A percentile compares a stretch with the other conserved stretches of the same genome.
These are phyloP conservation scores for Lenwebbia sp. DNA, from an alignment of 345 rosid genomes.

Conservation along the genomic window DNA sequence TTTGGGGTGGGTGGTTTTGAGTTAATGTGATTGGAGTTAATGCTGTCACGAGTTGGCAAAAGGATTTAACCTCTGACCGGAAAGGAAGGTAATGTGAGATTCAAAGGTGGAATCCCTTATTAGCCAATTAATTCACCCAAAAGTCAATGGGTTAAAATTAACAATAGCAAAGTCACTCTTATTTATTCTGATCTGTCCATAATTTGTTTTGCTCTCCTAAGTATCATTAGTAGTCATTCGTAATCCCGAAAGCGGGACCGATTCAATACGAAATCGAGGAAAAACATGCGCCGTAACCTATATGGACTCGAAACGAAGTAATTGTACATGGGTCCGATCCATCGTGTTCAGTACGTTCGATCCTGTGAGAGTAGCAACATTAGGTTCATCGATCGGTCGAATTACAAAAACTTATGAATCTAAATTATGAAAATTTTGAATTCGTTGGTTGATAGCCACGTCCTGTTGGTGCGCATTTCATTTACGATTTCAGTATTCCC, in stretches of 20 bases:
- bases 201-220: not conserved
- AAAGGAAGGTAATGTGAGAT: not conserved
- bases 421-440: not conserved
- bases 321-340: rapidly evolving
- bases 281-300: rapidly evolving
- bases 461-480: no score
- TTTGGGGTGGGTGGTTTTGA: not conserved
- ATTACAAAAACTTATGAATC: not conserved
- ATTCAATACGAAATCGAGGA: not conserved
- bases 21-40: not conserved
- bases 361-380: not conserved
- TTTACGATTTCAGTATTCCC: no score
- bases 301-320: rapidly evolving
- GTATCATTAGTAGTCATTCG: not conserved
- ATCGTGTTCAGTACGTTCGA: no score
- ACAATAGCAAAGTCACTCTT: not conserved
- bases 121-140: not conserved
- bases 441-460: rapidly evolving
- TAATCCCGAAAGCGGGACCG: rapidly evolving
- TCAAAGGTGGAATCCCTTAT: not conserved
- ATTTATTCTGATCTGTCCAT: not conserved
- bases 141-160: not conserved
- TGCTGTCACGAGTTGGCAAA: not conserved
- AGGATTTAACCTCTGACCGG: not conserved
- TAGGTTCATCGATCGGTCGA: rapidly evolving